phyloP scores from a whole-genome alignment of 768 basidiomycete genomes.

The Cystobasidium ongulense region DNA sequence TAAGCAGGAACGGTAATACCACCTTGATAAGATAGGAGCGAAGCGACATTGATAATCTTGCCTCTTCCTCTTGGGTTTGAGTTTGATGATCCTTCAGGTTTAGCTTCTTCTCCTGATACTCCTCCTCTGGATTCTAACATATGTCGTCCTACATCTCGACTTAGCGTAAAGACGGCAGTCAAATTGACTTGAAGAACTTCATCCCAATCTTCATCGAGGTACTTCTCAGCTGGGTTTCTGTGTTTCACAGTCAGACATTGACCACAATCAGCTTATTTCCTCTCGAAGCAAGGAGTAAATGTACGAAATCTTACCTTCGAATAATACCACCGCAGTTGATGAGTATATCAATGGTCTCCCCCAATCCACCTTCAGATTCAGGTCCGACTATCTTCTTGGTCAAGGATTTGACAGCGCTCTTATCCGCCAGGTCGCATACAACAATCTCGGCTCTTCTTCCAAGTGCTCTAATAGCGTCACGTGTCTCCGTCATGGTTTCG shows the following conservation, averaged over 20 bases:
- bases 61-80: conserved; percentile 50
- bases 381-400: conserved; percentile 51
- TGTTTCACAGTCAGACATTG: too few species aligned
- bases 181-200: conserved; percentile 71
- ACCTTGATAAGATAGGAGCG: conserved; percentile 54
- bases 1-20: conserved; percentile 67
- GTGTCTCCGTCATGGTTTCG: conserved; percentile 45
- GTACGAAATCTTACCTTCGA: conserved; percentile 47
- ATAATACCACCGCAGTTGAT: conserved; percentile 65
- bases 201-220: conserved; percentile 62
- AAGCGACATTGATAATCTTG: conserved; percentile 60
- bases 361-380: conserved; percentile 46
- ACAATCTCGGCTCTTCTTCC: conserved; percentile 49
- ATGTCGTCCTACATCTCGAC: conserved; percentile 76
- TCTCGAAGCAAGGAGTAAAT: background rate
- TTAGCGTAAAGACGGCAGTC: conserved; percentile 74
- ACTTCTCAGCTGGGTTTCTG: conserved; percentile 53
- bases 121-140: conserved; percentile 60
- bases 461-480: conserved; percentile 44
- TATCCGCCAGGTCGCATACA: conserved; percentile 55
- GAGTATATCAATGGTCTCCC: conserved; percentile 55
- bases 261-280: too few species aligned
- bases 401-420: conserved; percentile 51
- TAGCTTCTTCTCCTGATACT: conserved; percentile 43
- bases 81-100: conserved; percentile 37